Conservation (phyloP, 306 rosid genomes). For the Canavalia ensiformis region DNA sequence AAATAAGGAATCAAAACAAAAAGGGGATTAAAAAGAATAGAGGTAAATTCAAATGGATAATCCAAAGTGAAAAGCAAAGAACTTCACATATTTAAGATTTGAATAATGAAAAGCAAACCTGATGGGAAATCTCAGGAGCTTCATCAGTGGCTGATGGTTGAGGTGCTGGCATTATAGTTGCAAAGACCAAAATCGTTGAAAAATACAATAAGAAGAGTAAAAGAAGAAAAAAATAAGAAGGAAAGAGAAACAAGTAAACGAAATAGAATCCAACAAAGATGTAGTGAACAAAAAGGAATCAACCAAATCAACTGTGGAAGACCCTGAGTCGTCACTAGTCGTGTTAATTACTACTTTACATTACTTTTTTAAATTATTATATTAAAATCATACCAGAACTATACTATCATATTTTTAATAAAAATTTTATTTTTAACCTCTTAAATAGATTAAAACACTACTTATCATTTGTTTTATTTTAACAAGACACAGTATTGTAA, state of each 20-base stretch:
- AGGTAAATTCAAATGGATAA: constrained; percentile 15
- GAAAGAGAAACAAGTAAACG: neutral
- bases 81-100: constrained; percentile 18
- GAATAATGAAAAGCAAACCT: constrained; percentile 41
- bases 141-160: constrained; percentile 45
- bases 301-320: neutral
- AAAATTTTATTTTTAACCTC: too few relatives aligned
- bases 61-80: constrained; percentile 7
- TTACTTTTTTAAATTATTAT: neutral
- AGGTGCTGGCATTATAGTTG: constrained; percentile 65
- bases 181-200: constrained; percentile 34
- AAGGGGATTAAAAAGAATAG: neutral
- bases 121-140: constrained; percentile 45
- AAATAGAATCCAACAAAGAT: constrained; percentile 40
- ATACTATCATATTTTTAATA: too few relatives aligned
- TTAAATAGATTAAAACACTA: too few relatives aligned
- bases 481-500: too few relatives aligned
- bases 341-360: neutral
- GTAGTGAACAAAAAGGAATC: neutral
- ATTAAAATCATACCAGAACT: neutral
- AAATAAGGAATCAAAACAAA: constrained; percentile 22
- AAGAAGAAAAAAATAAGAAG: neutral
- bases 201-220: neutral
- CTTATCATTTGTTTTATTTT: too few relatives aligned
- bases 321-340: neutral